These are phyloP conservation scores for Gossypium australe DNA, from an alignment of 345 rosid genomes.

Conservation along the genomic window DNA sequence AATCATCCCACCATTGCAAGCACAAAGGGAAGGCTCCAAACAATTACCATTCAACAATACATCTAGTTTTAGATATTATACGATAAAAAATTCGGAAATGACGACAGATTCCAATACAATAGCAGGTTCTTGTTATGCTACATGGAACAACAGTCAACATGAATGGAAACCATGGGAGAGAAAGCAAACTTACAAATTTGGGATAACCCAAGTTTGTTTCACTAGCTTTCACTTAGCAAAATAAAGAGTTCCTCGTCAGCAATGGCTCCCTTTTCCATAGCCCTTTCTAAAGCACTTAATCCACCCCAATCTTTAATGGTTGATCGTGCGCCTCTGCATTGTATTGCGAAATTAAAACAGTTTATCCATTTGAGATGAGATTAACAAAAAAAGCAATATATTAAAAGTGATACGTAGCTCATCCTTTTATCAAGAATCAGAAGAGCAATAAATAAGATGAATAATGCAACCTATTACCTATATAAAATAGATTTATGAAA, in stretches of 20 bases:
- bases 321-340: slow-evolving; percentile 69
- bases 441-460: background rate
- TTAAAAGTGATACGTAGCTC: background rate
- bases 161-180: background rate
- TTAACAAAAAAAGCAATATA: background rate
- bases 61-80: background rate
- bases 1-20: background rate
- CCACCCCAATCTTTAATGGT: slow-evolving; percentile 72
- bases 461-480: background rate
- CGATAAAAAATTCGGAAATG: background rate
- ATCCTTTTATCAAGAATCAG: background rate
- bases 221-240: slow-evolving; percentile 53
- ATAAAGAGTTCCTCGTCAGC: slow-evolving; percentile 82
- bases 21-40: background rate
- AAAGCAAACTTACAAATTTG: background rate
- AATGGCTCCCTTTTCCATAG: slow-evolving; percentile 94
- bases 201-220: background rate
- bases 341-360: background rate
- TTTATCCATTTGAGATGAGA: background rate
- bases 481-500: background rate
- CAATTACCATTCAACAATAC: background rate
- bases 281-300: slow-evolving; percentile 69
- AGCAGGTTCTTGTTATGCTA: background rate
- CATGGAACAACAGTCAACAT: background rate
- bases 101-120: background rate